Conservation (phyloP, 768 basidiomycete species). For the Termitomyces sp. region DNA sequence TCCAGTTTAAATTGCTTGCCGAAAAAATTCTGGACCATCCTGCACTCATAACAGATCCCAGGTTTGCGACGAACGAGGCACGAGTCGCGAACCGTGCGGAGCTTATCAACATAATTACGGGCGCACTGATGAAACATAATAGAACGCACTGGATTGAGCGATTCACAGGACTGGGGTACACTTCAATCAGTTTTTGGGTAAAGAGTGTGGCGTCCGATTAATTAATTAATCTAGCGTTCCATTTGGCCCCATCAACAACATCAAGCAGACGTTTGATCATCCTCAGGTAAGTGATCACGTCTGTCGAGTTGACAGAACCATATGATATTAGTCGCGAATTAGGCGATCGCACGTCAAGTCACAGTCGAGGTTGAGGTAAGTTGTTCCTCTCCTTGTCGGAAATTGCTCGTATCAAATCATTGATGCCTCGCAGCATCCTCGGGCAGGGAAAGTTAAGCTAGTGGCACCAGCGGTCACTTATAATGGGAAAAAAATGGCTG, state of each 20-base stretch:
- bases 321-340: constrained; percentile 6
- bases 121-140: constrained; percentile 46
- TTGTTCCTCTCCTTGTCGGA: constrained; percentile 18
- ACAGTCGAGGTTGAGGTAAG: constrained; percentile 75
- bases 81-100: constrained; percentile 74
- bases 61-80: constrained; percentile 67
- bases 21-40: constrained; percentile 57
- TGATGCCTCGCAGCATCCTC: constrained; percentile 48
- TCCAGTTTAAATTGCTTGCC: constrained; percentile 65
- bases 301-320: not conserved
- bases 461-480: constrained; percentile 79
- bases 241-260: constrained; percentile 90
- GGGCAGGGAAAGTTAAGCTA: constrained; percentile 72
- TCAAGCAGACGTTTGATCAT: constrained; percentile 84
- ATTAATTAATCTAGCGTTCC: constrained; percentile 49
- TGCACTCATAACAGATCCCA: constrained; percentile 50
- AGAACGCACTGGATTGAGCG: constrained; percentile 71
- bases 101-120: constrained; percentile 63
- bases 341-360: constrained; percentile 72
- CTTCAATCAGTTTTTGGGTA: not conserved
- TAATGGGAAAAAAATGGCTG: constrained; percentile 72
- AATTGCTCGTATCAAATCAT: constrained; percentile 17
- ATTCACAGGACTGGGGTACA: constrained; percentile 76
- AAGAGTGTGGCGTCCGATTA: not conserved
- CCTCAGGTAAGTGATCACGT: constrained; percentile 43